Percentiles rank a stretch among this genome's conserved stretches.
These are phyloP conservation scores for Didymella glomerata DNA, from an alignment of 2,329 filamentous ascomycete species.

Conservation along the genomic window DNA sequence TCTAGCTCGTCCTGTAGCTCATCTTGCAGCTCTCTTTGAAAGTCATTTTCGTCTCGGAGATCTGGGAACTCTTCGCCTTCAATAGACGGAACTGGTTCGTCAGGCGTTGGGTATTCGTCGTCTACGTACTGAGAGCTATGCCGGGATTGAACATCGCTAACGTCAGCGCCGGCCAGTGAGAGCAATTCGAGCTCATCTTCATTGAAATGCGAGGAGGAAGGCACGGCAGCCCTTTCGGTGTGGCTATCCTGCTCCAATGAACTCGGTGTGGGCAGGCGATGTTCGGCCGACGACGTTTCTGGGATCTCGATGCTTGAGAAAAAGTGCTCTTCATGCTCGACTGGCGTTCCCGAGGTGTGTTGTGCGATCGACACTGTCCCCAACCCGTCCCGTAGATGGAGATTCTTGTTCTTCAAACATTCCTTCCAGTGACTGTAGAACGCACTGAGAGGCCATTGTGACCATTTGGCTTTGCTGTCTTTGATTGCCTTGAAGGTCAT, in stretches of 20 bases:
- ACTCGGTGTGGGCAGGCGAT: constrained; percentile 44
- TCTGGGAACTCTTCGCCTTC: constrained; percentile 26
- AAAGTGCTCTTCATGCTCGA: constrained; percentile 11
- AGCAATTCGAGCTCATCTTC: constrained; percentile 42
- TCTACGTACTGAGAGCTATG: constrained; percentile 12
- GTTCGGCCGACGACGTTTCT: constrained; percentile 16
- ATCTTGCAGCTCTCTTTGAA: constrained; percentile 30
- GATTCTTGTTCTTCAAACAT: constrained; percentile 22
- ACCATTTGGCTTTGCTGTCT: constrained; percentile 32
- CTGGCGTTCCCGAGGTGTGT: background rate
- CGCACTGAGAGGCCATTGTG: constrained; percentile 24
- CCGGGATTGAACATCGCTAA: constrained; percentile 16
- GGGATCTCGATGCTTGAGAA: constrained; percentile 16
- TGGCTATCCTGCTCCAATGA: constrained; percentile 31
- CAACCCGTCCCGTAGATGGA: constrained; percentile 12
- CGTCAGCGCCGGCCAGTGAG: constrained; percentile 33
- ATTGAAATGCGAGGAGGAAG: constrained; percentile 34
- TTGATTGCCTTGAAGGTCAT: constrained; percentile 38
- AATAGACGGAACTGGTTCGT: constrained; percentile 38
- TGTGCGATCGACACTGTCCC: background rate
- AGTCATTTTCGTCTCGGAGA: constrained; percentile 26
- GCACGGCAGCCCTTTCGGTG: constrained; percentile 2
- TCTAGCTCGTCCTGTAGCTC: constrained; percentile 28
- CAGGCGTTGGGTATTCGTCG: constrained; percentile 18
- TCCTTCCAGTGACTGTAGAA: constrained; percentile 30